These are phyloP conservation scores for Penicillium pancosmium DNA, from an alignment of 495 filamentous ascomycete species.

Conservation along the genomic window DNA sequence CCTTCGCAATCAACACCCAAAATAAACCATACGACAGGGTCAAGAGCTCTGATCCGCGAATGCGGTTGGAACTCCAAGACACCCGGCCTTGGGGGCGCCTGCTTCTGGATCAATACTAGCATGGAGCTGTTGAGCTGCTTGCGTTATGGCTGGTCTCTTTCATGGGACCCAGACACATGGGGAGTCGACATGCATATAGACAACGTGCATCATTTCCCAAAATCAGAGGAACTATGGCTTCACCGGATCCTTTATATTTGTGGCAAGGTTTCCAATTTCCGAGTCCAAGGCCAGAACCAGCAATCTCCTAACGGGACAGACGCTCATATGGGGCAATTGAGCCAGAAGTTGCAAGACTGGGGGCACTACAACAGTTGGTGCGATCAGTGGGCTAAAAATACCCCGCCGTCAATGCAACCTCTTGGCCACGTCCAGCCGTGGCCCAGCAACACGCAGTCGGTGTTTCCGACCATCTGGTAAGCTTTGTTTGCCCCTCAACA, in stretches of 20 bases:
- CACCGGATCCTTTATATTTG: conserved; percentile 89
- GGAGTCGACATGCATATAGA: conserved; percentile 80
- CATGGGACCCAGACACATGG: conserved; percentile 94
- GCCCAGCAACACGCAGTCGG: conserved; percentile 67
- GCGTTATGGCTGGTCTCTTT: conserved; percentile 82
- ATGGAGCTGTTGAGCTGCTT: conserved; percentile 90
- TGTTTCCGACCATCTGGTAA: conserved; percentile 88
- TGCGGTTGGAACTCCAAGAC: conserved; percentile 86
- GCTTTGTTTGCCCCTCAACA: conserved; percentile 21
- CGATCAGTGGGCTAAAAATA: conserved; percentile 75
- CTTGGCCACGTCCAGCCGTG: conserved; percentile 73
- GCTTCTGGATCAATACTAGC: conserved; percentile 92
- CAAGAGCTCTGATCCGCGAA: conserved; percentile 86
- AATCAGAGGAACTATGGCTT: conserved; percentile 85
- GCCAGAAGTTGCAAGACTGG: conserved; percentile 76
- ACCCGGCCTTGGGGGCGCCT: conserved; percentile 79
- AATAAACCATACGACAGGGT: conserved; percentile 86
- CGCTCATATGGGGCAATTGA: conserved; percentile 57
- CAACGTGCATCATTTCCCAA: conserved; percentile 41
- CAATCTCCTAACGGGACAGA: conserved; percentile 54
- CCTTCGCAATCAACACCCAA: conserved; percentile 70
- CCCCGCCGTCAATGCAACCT: conserved; percentile 85
- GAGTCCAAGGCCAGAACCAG: conserved; percentile 63
- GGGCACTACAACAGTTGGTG: conserved; percentile 70
- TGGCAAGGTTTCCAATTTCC: conserved; percentile 85